Conservation (phyloP, 345 rosid genomes). For the Brassica juncea region DNA sequence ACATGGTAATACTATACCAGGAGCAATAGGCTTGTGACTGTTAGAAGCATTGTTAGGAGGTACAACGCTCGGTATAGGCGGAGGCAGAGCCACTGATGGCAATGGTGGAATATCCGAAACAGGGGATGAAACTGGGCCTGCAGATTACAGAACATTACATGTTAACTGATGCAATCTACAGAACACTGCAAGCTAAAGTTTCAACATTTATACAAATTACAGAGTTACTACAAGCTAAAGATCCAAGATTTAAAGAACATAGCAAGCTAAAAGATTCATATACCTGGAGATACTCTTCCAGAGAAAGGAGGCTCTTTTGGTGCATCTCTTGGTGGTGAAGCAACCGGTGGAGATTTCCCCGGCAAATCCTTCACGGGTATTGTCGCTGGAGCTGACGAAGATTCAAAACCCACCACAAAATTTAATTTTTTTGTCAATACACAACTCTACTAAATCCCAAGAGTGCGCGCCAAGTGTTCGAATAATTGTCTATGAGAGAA, state of each 20-base stretch:
- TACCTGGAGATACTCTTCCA: slow-evolving; percentile 30
- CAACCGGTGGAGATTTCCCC: slow-evolving; percentile 19
- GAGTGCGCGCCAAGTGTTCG: slow-evolving; percentile 25
- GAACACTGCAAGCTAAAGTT: neutral
- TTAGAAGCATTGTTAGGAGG: slow-evolving; percentile 29
- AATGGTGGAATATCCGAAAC: slow-evolving; percentile 34
- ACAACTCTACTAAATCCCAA: neutral
- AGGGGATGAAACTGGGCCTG: slow-evolving; percentile 36
- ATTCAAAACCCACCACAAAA: neutral
- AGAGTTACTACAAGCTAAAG: neutral
- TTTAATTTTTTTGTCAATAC: neutral
- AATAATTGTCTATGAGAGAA: slow-evolving; percentile 19
- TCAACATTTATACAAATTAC: neutral
- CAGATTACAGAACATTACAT: slow-evolving; percentile 16
- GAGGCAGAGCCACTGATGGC: slow-evolving; percentile 37
- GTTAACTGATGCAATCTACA: neutral
- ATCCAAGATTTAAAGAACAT: neutral
- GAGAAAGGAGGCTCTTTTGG: slow-evolving; percentile 36
- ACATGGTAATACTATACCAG: neutral
- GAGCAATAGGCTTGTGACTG: slow-evolving; percentile 34
- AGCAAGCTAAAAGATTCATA: slow-evolving; percentile 6
- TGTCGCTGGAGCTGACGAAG: slow-evolving; percentile 26
- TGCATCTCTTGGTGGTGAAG: slow-evolving; percentile 20
- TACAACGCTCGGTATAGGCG: slow-evolving; percentile 33
- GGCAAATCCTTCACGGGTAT: slow-evolving; percentile 33